Evolutionary conservation across 495 filamentous ascomycete genomes (phyloP).

Genomic region (Talaromyces nanjingensis): DNA sequence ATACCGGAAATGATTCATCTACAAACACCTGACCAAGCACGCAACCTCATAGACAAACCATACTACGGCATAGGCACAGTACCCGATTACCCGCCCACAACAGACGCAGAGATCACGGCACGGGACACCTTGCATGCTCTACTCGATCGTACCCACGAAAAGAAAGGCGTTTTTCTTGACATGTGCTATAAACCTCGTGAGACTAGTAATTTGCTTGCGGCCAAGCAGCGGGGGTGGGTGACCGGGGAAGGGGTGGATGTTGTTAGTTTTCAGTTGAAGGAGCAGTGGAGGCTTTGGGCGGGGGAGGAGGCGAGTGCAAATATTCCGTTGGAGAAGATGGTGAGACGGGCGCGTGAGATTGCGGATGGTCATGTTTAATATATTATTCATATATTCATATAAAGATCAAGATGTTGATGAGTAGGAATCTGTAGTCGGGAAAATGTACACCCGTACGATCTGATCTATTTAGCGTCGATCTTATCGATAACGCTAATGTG

Average conservation of each 20-base stretch:
- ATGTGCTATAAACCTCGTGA: not conserved
- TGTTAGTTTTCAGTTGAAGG: not conserved
- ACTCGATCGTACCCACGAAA: not conserved
- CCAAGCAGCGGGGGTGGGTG: not conserved
- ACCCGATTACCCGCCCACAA: not conserved
- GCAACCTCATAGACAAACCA: not conserved
- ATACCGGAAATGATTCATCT: not conserved
- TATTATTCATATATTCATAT: not conserved
- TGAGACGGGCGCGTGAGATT: not conserved
- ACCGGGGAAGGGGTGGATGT: not conserved
- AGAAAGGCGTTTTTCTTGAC: not conserved
- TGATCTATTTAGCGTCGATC: not conserved
- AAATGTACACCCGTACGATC: not conserved
- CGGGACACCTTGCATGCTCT: not conserved
- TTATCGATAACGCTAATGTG: not conserved
- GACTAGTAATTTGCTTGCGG: not conserved
- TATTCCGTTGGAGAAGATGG: not conserved
- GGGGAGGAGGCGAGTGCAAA: not conserved
- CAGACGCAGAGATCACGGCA: not conserved
- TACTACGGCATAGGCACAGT: not conserved
- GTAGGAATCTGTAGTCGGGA: too few species aligned
- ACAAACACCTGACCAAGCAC: not conserved
- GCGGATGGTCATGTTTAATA: not conserved
- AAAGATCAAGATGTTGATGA: too few species aligned
- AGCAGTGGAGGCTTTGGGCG: conserved; percentile 1